Conservation (phyloP, 1,139 yeast species). For the Yamadazyma pseudoaaseri region DNA sequence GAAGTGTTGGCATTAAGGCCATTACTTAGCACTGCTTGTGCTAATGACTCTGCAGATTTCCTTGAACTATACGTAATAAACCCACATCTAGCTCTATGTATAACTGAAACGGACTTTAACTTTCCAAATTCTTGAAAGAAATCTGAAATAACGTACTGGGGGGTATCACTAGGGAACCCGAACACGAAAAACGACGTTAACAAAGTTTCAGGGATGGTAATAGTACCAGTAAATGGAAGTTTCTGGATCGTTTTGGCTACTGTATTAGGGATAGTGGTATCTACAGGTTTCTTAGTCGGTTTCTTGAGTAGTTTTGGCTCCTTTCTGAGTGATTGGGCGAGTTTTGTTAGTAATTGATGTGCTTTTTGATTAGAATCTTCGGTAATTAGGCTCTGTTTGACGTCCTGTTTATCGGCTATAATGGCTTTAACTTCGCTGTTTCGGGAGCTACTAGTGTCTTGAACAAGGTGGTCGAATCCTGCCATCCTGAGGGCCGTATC, state of each 20-base stretch:
- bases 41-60: conserved; percentile 55
- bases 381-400: conserved; percentile 36
- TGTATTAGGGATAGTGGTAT: conserved; percentile 25
- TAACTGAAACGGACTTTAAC: conserved; percentile 49
- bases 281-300: conserved; percentile 1
- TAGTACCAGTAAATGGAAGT: conserved; percentile 61
- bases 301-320: conserved; percentile 8
- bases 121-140: conserved; percentile 47
- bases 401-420: conserved; percentile 37
- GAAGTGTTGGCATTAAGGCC: conserved; percentile 26
- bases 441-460: conserved; percentile 9
- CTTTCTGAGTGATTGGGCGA: conserved; percentile 10
- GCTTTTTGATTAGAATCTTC: conserved; percentile 13
- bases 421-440: conserved; percentile 44
- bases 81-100: conserved; percentile 66
- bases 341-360: conserved; percentile 8
- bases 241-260: conserved; percentile 49
- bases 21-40: conserved; percentile 29
- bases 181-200: conserved; percentile 64
- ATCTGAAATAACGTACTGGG: conserved; percentile 57
- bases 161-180: conserved; percentile 66
- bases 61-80: conserved; percentile 54
- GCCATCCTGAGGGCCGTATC: conserved; percentile 83
- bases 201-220: conserved; percentile 34
- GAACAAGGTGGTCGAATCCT: conserved; percentile 39